Base-by-base conservation (phyloP, 2,329 filamentous ascomycete genomes). In the Clonostachys rhizophaga region DNA sequence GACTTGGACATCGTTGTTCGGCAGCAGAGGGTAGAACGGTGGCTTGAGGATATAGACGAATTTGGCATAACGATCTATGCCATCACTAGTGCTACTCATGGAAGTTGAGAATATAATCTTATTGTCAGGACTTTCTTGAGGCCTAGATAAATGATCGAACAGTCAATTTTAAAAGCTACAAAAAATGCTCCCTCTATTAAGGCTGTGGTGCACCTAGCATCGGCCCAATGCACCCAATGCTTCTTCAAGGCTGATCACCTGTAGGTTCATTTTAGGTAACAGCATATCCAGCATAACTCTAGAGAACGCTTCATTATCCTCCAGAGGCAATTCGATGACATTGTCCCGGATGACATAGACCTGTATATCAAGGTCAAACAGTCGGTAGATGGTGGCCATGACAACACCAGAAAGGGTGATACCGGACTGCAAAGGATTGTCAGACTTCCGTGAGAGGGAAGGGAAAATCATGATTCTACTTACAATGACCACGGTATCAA, bases 11-110 rank as follows among this genome's bases (percentile, higher is more conserved):
- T 68, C n/a, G 42, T 50, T 1, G 50, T 58, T 17, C 64, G 66
- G 43, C 63, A 61, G 2, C 48, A 53, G 11, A 65, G 72, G 42
- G 66, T 78, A 2, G 72, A 76, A 30, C 57, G 54, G 16, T 81
- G 78, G 78, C 47, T 81, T 6, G 68, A 74, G 45, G 56, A 59
- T 14, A 58, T 76, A 1, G 78, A 81, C 53, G 76, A 77, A 43
- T 80, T 72, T 56, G 76, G 77, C 1, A 76, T 67, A 17, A 75
- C 78, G 71, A 44, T 81, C 1, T 79, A 75, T 51, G 65, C 72
- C 0, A 70, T 77, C 1, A 72, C 70, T 1, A 67, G 64, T 40
- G 70, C 65, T 43, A 76, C 71, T 1, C 70, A 78, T 53, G 67
- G 60, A 34, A 30, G 5, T 30, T 30, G 9, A 30, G 1, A 10